phyloP scores from a whole-genome alignment of 495 filamentous ascomycete genomes.

The Cairneyella variabilis region DNA sequence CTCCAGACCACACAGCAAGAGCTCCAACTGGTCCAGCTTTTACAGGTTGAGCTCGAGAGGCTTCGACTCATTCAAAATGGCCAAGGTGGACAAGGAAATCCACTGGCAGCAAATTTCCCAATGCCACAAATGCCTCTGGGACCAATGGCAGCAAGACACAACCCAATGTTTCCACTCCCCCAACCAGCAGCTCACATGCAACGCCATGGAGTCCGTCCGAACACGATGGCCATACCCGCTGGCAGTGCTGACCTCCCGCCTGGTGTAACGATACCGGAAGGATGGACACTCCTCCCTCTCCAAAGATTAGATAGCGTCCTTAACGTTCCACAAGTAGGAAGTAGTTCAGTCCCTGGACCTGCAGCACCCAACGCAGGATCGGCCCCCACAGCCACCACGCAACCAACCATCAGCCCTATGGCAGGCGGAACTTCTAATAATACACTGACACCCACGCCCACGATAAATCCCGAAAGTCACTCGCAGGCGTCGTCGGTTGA shows the following conservation, averaged over 20 bases:
- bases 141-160: slow-evolving; percentile 11
- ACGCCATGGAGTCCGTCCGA: slow-evolving; percentile 37
- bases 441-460: slow-evolving; percentile 18
- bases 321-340: slow-evolving; percentile 7
- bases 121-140: slow-evolving; percentile 31
- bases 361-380: slow-evolving; percentile 18
- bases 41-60: slow-evolving; percentile 60
- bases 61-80: slow-evolving; percentile 42
- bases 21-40: slow-evolving; percentile 47
- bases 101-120: slow-evolving; percentile 29
- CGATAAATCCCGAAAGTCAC: slow-evolving; percentile 13
- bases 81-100: slow-evolving; percentile 12
- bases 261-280: slow-evolving; percentile 67
- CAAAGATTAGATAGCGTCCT: slow-evolving; percentile 47
- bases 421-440: slow-evolving; percentile 24
- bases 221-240: slow-evolving; percentile 48
- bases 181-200: slow-evolving; percentile 25
- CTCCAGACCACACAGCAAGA: slow-evolving; percentile 54
- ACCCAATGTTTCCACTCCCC: slow-evolving; percentile 15
- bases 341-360: slow-evolving; percentile 6
- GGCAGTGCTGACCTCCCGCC: slow-evolving; percentile 68
- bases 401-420: slow-evolving; percentile 17
- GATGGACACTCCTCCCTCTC: slow-evolving; percentile 72
- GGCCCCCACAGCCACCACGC: slow-evolving; percentile 24
- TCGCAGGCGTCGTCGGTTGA: slow-evolving; percentile 22